phyloP scores from a whole-genome alignment of 2,329 filamentous ascomycete species.

The Trichoderma atrobrunneum region DNA sequence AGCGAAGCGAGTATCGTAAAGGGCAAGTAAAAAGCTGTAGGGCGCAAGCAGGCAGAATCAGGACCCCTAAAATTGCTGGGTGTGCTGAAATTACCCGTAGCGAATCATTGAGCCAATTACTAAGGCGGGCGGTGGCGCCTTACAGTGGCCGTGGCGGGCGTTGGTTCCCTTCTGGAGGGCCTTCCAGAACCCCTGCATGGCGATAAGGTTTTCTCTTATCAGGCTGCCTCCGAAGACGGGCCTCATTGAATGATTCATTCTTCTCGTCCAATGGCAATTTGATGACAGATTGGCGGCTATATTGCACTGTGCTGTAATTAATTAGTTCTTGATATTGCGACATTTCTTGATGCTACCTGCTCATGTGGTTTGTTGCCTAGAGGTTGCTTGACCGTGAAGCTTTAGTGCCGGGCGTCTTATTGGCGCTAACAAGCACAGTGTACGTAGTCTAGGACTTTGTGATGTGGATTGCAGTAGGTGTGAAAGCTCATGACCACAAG shows the following conservation, averaged over 20 bases:
- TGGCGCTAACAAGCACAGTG: not conserved
- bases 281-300: not conserved
- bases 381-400: not conserved
- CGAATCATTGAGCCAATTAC: not conserved
- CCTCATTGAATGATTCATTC: not conserved
- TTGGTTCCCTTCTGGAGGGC: not conserved
- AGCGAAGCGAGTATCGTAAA: not conserved
- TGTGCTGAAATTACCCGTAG: not conserved
- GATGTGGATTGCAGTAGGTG: not conserved
- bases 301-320: not conserved
- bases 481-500: not conserved
- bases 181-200: slow-evolving; percentile 8
- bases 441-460: not conserved
- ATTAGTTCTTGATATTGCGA: not conserved
- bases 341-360: not conserved
- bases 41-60: not conserved
- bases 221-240: not conserved
- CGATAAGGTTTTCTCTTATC: not conserved
- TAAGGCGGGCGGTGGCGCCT: slow-evolving; percentile 9
- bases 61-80: not conserved
- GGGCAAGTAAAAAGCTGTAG: not conserved
- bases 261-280: not conserved
- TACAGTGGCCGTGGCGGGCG: not conserved
- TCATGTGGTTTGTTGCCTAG: not conserved
- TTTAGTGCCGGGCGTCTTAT: not conserved